Evolutionary conservation across 2,329 filamentous ascomycete genomes (phyloP), one percentile per base, ranked within the genome.

Genomic region (Rutstroemia sp.): DNA sequence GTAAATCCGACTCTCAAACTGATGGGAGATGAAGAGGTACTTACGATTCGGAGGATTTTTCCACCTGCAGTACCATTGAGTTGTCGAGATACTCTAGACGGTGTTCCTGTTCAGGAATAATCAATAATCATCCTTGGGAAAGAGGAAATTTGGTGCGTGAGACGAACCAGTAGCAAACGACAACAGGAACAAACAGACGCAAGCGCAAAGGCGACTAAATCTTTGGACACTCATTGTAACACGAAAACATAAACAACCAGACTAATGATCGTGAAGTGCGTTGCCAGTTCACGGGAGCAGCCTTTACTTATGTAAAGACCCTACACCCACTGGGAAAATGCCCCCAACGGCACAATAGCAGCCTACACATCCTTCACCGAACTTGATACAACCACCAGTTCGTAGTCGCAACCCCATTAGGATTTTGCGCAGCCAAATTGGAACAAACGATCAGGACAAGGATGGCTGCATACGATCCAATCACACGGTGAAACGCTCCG

Each of bases 141-240:
- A 6, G n/a, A 17, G 10, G 19, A 17, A 7, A 12, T 8, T n/a
- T 16, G 19, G 14, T 6, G 17, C 10, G 47, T 9, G 27, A 21
- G n/a, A 51, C 47, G 30, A 34, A 56, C 53, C 53, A 56, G 38
- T n/a, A 14, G 21, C 48, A 44, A 38, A 56, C 34, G 53, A 45
- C 9, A 56, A 34, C 10, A 34, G 30, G 30, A 34, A 38, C 16
- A 56, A 39, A 47, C 44, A 47, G 21, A 56, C 45, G 39, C 39
- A 9, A 27, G 45, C 44, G 27, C 53, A 51, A 14, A 56, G 25
- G 2, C 44, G 25, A 38, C 42, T 14, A 37, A 25, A 21, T 23
- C 41, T 25, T 44, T 51, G 23, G 9, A 38, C 27, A 56, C 16
- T 17, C 53, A 56, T 55, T 34, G 30, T 34, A 12, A 12, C 30